Conservation (phyloP, 441 rosid species). For the Geranium incanum region DNA sequence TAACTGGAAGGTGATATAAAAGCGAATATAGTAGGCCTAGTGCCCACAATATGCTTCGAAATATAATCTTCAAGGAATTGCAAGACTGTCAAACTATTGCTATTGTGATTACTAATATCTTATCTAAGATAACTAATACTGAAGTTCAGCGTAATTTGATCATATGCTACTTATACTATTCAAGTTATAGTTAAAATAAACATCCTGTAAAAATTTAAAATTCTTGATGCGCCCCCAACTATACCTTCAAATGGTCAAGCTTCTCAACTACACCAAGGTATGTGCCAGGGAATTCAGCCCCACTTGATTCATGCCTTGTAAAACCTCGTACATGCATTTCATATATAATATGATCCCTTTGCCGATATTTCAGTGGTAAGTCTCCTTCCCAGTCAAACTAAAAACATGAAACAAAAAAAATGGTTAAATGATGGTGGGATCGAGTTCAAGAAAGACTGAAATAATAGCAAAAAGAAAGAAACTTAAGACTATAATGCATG, state of each 20-base stretch:
- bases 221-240: not conserved
- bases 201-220: not conserved
- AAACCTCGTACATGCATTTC: conserved; percentile 95
- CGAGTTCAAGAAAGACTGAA: conserved; percentile 8
- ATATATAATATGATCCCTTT: conserved; percentile 66
- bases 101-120: not conserved
- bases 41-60: not conserved
- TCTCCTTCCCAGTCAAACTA: conserved; percentile 99
- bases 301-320: conserved; percentile 79
- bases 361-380: conserved; percentile 61
- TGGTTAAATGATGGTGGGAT: conserved; percentile 13
- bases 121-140: not conserved
- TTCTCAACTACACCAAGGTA: conserved; percentile 73
- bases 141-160: not conserved
- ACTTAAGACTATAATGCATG: not conserved
- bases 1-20: not conserved
- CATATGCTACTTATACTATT: not conserved
- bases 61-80: not conserved
- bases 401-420: conserved; percentile 21
- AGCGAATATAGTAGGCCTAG: not conserved
- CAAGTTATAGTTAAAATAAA: not conserved
- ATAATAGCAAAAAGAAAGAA: not conserved
- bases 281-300: conserved; percentile 68
- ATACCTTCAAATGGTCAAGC: conserved; percentile 90
- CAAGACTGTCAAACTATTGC: not conserved